phyloP scores from a whole-genome alignment of 2,329 filamentous ascomycete genomes.

The Stachybotrys chartarum region DNA sequence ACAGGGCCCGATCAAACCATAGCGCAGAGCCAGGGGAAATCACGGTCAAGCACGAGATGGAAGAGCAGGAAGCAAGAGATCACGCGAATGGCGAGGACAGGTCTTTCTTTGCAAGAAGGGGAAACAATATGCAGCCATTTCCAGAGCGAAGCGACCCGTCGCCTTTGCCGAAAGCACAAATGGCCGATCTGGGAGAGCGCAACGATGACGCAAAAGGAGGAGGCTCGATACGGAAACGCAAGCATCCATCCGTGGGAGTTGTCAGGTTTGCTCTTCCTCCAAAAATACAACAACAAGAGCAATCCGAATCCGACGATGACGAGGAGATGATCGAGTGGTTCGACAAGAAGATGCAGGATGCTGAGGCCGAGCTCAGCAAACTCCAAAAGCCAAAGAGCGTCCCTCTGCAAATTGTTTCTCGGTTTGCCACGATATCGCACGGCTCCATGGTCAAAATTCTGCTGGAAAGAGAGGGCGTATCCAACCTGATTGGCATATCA shows the following conservation, averaged over 20 bases:
- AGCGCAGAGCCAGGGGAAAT: conserved; percentile 43
- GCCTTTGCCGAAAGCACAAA: conserved; percentile 6
- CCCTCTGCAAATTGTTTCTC: conserved; percentile 34
- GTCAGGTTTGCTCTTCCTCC: conserved; percentile 33
- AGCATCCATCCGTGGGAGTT: conserved; percentile 20
- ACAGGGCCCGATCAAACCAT: conserved; percentile 29
- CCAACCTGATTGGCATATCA: conserved; percentile 28
- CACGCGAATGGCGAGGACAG: not conserved
- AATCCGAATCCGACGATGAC: conserved; percentile 47
- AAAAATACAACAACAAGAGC: conserved; percentile 24
- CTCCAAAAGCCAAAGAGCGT: conserved; percentile 30
- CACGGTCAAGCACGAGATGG: conserved; percentile 30
- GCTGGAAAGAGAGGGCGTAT: conserved; percentile 34
- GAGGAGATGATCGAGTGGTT: conserved; percentile 53
- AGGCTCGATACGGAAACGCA: conserved; percentile 15
- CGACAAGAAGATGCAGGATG: conserved; percentile 43
- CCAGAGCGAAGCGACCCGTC: not conserved
- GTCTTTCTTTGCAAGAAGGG: not conserved
- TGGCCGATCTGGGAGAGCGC: conserved; percentile 1
- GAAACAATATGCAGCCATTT: not conserved
- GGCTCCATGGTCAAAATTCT: conserved; percentile 41
- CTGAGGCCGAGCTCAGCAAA: conserved; percentile 40
- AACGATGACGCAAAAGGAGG: conserved; percentile 6
- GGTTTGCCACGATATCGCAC: conserved; percentile 40
- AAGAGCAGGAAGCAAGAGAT: conserved; percentile 6